Conservation (phyloP, 1,139 yeast species). For the Pneumocystis carinii region DNA sequence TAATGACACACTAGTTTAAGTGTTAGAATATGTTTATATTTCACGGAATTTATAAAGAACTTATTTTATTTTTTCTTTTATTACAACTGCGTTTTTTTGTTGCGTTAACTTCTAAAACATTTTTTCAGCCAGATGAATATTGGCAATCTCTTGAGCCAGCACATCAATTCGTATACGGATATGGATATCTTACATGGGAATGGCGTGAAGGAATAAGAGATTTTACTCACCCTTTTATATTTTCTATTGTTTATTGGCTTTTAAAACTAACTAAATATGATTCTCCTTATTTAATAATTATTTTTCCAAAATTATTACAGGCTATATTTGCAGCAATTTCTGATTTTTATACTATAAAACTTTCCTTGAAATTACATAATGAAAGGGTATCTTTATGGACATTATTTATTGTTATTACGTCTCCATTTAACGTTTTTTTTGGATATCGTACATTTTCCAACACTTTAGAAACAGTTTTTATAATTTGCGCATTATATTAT, state of each 20-base stretch:
- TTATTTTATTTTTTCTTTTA: neutral
- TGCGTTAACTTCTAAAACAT: slow-evolving; percentile 50
- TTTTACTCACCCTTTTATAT: slow-evolving; percentile 63
- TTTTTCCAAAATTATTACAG: slow-evolving; percentile 51
- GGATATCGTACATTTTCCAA: slow-evolving; percentile 78
- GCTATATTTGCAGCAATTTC: slow-evolving; percentile 58
- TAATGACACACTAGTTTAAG: neutral
- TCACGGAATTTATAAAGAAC: neutral
- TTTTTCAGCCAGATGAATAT: slow-evolving; percentile 92
- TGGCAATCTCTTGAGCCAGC: slow-evolving; percentile 93
- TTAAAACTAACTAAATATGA: slow-evolving; percentile 22
- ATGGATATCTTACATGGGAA: slow-evolving; percentile 89
- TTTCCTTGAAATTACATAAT: slow-evolving; percentile 19
- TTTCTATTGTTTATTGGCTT: slow-evolving; percentile 31
- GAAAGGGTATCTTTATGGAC: slow-evolving; percentile 14
- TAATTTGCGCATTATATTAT: slow-evolving; percentile 49
- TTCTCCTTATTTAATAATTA: slow-evolving; percentile 19
- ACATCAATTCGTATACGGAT: slow-evolving; percentile 54
- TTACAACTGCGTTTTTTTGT: slow-evolving; percentile 27
- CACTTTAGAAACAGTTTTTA: slow-evolving; percentile 59
- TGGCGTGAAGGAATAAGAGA: slow-evolving; percentile 69
- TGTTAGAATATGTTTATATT: neutral
- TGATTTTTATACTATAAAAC: slow-evolving; percentile 31
- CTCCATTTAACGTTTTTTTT: slow-evolving; percentile 74
- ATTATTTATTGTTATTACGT: slow-evolving; percentile 22